Base-by-base conservation (phyloP, 176 grass and related monocot species). In the Hsuehochloa calcarea region DNA sequence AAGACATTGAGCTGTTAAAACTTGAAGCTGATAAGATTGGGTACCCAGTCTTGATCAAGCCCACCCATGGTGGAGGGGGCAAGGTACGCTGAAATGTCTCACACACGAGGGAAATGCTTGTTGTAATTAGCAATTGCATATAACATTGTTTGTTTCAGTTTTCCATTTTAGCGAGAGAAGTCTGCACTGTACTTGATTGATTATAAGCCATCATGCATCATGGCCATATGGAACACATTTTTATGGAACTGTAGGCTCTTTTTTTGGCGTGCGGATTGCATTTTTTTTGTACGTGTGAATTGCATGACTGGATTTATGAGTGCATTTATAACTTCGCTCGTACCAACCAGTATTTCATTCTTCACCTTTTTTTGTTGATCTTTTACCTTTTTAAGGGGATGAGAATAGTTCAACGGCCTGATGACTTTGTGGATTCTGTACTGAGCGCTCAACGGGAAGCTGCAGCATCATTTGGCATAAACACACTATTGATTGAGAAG, bases 31-130 rank as follows among this genome's bases (percentile, higher is more conserved):
- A 98, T n/a, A 95, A 93, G 70, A 98, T 98, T 47, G 96, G 96
- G 11, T 98, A 93, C 85, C 96, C 96, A 52, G 89, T 95, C 85
- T 81, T 98, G 80, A 98, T 98, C 64, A 98, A 98, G 40, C 96
- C 96, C 66, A 98, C 96, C 10, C 96, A 98, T 83, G 96, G 96
- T 68, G 96, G 96, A 82, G 96, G 96, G 31, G 93, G 96, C 50
- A 98, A 98, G 92, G 95, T 97, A 89, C 68, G 56, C 9, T 60
- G 3, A 63, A 56, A 35, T 20, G 19, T 68, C 20, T 13, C 20
- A 22, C 55, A 8, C 45, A 73, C 26, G 25, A 31, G 25, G 70
- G 72, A 55, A 52, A 75, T 75, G 50, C 16, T 38, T 75, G 1
- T 75, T 38, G 17, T 8, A 74, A 19, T 19, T 74, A 52, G 7